Conservation (phyloP, 2,329 filamentous ascomycete species). For the Cucurbitaria berberidis region DNA sequence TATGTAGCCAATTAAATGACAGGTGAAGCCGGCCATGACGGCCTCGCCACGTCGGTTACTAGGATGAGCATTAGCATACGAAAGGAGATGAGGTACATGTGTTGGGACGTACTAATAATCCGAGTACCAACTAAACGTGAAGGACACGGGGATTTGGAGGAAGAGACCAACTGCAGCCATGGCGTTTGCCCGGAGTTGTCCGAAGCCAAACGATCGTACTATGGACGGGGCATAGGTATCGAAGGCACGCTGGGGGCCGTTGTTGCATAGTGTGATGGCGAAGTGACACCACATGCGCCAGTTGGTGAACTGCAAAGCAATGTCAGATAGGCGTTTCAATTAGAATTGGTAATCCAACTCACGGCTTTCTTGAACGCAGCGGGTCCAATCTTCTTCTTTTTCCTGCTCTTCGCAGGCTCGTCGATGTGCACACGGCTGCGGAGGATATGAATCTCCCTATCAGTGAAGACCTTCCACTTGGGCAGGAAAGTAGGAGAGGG, state of each 20-base stretch:
- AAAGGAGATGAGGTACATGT: slow-evolving; percentile 19
- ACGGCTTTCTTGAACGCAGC: slow-evolving; percentile 55
- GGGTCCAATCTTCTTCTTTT: slow-evolving; percentile 57
- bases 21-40: slow-evolving; percentile 57
- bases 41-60: slow-evolving; percentile 58
- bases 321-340: background rate
- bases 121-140: slow-evolving; percentile 59
- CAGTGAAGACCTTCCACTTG: slow-evolving; percentile 22
- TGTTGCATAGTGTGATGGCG: slow-evolving; percentile 58
- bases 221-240: slow-evolving; percentile 63
- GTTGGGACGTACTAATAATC: slow-evolving; percentile 50
- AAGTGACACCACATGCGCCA: slow-evolving; percentile 62
- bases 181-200: slow-evolving; percentile 58
- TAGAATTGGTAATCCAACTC: slow-evolving; percentile 25
- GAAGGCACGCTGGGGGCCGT: slow-evolving; percentile 56
- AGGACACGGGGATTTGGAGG: slow-evolving; percentile 60
- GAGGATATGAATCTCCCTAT: slow-evolving; percentile 26
- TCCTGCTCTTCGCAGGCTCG: slow-evolving; percentile 43
- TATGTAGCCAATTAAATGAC: slow-evolving; percentile 58
- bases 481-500: slow-evolving; percentile 14
- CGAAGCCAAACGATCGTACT: slow-evolving; percentile 61
- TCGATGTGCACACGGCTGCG: slow-evolving; percentile 22
- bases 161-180: slow-evolving; percentile 62
- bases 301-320: slow-evolving; percentile 51
- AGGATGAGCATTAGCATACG: slow-evolving; percentile 11